A percentile compares a stretch with the other conserved stretches of the same genome.
Evolutionary conservation across 2,329 filamentous ascomycete species (phyloP).

Genomic region (Ascomycota sp.): DNA sequence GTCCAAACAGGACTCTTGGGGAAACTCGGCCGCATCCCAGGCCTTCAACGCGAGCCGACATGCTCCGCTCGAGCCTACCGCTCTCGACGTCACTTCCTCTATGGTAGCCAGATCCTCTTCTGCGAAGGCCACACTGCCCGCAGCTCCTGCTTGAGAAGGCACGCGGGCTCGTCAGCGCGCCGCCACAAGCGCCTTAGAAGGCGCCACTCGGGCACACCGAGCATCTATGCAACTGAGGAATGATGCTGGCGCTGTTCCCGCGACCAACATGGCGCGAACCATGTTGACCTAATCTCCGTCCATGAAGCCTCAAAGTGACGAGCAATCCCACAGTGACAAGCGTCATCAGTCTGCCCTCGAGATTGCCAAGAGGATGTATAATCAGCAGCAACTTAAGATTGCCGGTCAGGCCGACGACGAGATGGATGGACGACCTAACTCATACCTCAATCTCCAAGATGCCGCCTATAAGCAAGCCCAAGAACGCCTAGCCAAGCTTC

Average conservation of each 20-base stretch:
- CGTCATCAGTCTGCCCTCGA: slow-evolving; percentile 67
- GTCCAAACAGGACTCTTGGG: slow-evolving; percentile 20
- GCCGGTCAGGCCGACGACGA: slow-evolving; percentile 22
- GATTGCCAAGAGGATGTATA: slow-evolving; percentile 81
- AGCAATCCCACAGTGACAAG: slow-evolving; percentile 50
- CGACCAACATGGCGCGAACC: slow-evolving; percentile 45
- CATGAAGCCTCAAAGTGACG: slow-evolving; percentile 50
- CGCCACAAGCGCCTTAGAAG: slow-evolving; percentile 51
- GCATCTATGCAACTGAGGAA: slow-evolving; percentile 26
- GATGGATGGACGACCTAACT: slow-evolving; percentile 24
- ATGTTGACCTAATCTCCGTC: slow-evolving; percentile 65
- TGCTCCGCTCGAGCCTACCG: slow-evolving; percentile 3
- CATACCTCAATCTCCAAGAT: slow-evolving; percentile 53
- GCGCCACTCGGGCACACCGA: slow-evolving; percentile 47
- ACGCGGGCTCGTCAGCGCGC: slow-evolving; percentile 27
- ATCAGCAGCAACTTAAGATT: slow-evolving; percentile 40
- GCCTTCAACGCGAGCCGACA: slow-evolving; percentile 30
- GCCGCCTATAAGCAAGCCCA: slow-evolving; percentile 72
- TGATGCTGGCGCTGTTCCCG: slow-evolving; percentile 45
- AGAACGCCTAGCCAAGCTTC: slow-evolving; percentile 61
- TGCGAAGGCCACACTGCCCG: too few species aligned
- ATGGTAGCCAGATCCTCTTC: too few species aligned
- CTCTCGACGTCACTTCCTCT: too few species aligned
- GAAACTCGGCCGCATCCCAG: slow-evolving; percentile 49
- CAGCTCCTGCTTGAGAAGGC: slow-evolving; percentile 60